Percentiles rank a stretch among this genome's conserved stretches.
These are phyloP conservation scores for Paraphaeosphaeria minitans DNA, from an alignment of 2,329 filamentous ascomycete genomes.

Conservation along the genomic window DNA sequence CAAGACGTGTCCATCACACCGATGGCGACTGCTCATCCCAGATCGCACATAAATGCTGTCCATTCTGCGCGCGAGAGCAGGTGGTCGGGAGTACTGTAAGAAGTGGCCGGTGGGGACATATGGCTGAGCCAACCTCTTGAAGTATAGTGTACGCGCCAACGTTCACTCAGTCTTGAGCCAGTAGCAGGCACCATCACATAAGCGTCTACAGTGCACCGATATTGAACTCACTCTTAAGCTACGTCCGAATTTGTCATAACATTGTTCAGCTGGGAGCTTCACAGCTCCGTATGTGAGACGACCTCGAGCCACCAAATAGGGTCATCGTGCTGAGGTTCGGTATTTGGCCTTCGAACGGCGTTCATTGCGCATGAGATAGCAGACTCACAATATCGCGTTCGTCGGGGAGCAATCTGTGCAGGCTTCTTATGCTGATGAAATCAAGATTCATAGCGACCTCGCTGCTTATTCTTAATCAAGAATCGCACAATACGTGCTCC, in stretches of 20 bases:
- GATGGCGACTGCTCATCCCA: neutral
- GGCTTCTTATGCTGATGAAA: no score
- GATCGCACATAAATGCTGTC: neutral
- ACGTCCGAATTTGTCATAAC: neutral
- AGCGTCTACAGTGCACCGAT: neutral
- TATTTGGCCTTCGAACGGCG: no score
- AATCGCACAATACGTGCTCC: conserved; percentile 14
- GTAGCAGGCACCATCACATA: neutral
- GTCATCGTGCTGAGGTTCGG: no score
- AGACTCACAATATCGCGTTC: no score
- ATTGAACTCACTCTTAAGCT: neutral
- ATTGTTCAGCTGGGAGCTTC: neutral
- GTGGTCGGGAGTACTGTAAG: neutral
- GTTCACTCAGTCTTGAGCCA: neutral
- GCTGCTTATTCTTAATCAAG: no score
- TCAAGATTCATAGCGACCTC: no score
- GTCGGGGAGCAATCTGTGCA: no score
- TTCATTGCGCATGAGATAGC: no score
- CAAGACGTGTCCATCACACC: neutral
- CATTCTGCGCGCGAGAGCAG: neutral
- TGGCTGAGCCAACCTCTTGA: neutral
- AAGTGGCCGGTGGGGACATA: neutral
- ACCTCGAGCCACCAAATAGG: no score
- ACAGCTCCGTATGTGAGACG: neutral
- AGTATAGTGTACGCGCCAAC: neutral